Evolutionary conservation across 1,139 yeast genomes (phyloP), one percentile per base, ranked within the genome.

Genomic region (Yamadazyma sp.): DNA sequence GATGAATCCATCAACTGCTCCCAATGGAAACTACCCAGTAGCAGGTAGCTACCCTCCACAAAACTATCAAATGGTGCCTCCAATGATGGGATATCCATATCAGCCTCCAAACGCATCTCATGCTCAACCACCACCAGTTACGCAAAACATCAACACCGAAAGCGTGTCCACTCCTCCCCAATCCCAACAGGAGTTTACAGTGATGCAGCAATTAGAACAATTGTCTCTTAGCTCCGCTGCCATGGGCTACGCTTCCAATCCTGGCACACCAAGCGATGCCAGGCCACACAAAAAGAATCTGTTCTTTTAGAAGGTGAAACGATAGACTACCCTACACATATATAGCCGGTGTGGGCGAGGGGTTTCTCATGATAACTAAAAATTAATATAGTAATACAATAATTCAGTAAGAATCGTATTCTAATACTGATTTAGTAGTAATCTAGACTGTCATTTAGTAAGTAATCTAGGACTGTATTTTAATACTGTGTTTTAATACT

Each of bases 151-250:
- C 14, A 12, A 9, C 12, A 4, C 14, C 12, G 28, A 25, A 12
- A 11, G 6, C 12, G 14, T 27, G 18, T 15, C 29, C 4, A 24
- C 34, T n/a, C 31, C 39, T 11, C 29, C 25, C 6, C 39, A 30
- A 22, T 5, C 39, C 5, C 43, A 46, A 28, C 44, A 42, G 32
- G 47, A 44, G 20, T 33, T 39, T 23, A 38, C 41, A 20, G 71
- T 70, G 8, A 68, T 72, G 75, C 71, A 67, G 48, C 78, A 72
- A 47, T 67, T 73, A 51, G 77, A 73, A 48, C 76, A 70, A 46
- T 56, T 73, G 35, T 70, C 76, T 2, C 54, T 73, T 42, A 70
- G 73, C 40, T 70, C 77, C 3, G 78, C 75, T 4, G 77, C 77
- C 2, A 53, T 72, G 60, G 78, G 77, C 2, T 73, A 71, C 46